These are phyloP conservation scores for Lachancea dasiensis DNA, from an alignment of 805 yeast species.

Conservation along the genomic window DNA sequence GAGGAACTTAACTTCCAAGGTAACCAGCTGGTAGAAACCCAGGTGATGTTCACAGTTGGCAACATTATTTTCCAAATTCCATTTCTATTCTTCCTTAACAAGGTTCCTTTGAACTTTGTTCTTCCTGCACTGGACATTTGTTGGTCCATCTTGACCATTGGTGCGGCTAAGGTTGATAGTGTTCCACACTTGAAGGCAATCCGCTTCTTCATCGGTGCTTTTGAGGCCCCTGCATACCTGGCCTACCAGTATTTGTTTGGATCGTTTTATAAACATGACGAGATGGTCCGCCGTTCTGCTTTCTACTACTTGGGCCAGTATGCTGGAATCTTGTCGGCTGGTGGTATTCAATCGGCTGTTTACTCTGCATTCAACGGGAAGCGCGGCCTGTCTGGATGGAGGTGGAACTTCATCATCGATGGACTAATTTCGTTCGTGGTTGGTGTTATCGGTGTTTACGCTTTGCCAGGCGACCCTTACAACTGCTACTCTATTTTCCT, in stretches of 20 bases:
- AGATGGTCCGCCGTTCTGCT: constrained; percentile 57
- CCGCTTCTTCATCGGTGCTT: constrained; percentile 58
- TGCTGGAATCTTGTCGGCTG: constrained; percentile 56
- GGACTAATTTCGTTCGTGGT: constrained; percentile 53
- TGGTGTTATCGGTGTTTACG: constrained; percentile 48
- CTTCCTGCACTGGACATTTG: constrained; percentile 46
- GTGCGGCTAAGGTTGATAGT: constrained; percentile 40
- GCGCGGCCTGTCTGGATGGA: constrained; percentile 57
- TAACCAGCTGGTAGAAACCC: constrained; percentile 55
- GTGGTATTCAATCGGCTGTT: constrained; percentile 55
- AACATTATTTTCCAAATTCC: constrained; percentile 57
- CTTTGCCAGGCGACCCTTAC: constrained; percentile 63
- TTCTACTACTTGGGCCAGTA: constrained; percentile 57
- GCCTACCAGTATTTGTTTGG: constrained; percentile 54
- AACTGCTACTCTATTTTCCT: constrained; percentile 47
- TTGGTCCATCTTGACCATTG: constrained; percentile 59
- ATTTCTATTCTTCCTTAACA: constrained; percentile 49
- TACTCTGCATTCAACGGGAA: constrained; percentile 42
- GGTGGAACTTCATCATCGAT: constrained; percentile 69
- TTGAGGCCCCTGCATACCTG: constrained; percentile 59
- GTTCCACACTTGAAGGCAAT: constrained; percentile 48
- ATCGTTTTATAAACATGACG: constrained; percentile 50
- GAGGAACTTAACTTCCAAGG: constrained; percentile 52
- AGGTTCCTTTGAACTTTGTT: constrained; percentile 45
- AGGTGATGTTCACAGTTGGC: constrained; percentile 54